phyloP scores from a whole-genome alignment of 257 asterid genomes.

The Oldenlandia corymbosa region DNA sequence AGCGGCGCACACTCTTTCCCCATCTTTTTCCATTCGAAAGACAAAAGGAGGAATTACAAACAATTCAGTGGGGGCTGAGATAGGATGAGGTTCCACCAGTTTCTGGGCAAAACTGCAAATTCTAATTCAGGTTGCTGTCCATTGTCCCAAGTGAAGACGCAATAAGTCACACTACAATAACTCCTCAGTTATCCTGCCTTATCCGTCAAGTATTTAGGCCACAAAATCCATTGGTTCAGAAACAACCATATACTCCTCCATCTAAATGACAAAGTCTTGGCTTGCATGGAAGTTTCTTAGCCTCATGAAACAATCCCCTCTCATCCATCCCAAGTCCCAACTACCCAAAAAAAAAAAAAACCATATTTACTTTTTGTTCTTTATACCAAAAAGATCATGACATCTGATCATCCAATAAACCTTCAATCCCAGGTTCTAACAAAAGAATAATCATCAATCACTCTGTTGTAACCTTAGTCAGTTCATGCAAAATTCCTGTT shows the following conservation, averaged over 20 bases:
- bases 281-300: conserved; percentile 20
- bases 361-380: not conserved
- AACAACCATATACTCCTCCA: conserved; percentile 23
- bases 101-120: too few species aligned
- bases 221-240: conserved; percentile 53
- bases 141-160: too few species aligned
- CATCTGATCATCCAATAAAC: not conserved
- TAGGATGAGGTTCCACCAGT: too few species aligned
- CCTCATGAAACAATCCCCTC: conserved; percentile 25
- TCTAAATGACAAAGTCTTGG: conserved; percentile 11
- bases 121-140: too few species aligned
- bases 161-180: not conserved
- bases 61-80: too few species aligned
- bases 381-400: not conserved
- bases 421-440: not conserved
- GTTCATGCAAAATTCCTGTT: not conserved
- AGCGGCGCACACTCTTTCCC: too few species aligned
- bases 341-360: not conserved
- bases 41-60: too few species aligned
- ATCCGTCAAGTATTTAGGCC: conserved; percentile 50
- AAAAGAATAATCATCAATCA: too few species aligned
- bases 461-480: too few species aligned
- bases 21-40: too few species aligned
- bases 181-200: conserved; percentile 20
- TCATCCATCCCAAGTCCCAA: too few species aligned